A percentile compares a stretch with the other conserved stretches of the same genome.
phyloP scores from a whole-genome alignment of 2,329 filamentous ascomycete genomes.

The Alternaria incomplexa region DNA sequence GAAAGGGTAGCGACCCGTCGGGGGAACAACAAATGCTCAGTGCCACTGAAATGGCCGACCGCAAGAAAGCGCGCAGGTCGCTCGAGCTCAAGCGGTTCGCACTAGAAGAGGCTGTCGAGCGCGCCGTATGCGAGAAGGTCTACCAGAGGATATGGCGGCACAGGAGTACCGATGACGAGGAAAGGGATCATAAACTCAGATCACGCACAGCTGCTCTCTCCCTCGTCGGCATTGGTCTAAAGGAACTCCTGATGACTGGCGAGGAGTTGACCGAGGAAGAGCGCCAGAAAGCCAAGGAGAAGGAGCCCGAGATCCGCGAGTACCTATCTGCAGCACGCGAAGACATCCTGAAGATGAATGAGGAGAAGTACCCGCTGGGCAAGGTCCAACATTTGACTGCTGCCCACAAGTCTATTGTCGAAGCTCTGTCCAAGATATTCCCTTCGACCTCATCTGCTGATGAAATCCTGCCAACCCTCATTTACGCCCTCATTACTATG shows the following conservation, averaged over 20 bases:
- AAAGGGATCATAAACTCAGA: slow-evolving; percentile 89
- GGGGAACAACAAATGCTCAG: slow-evolving; percentile 87
- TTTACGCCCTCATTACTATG: slow-evolving; percentile 92
- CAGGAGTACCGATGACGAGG: slow-evolving; percentile 89
- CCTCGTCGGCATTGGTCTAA: slow-evolving; percentile 88
- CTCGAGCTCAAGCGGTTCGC: slow-evolving; percentile 78
- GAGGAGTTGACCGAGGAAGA: slow-evolving; percentile 63
- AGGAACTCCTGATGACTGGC: slow-evolving; percentile 71
- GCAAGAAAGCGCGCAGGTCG: slow-evolving; percentile 76
- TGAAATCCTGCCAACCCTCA: slow-evolving; percentile 95
- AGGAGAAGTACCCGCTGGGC: slow-evolving; percentile 84
- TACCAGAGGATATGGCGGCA: slow-evolving; percentile 92
- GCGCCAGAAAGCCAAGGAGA: slow-evolving; percentile 60
- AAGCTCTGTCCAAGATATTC: slow-evolving; percentile 72
- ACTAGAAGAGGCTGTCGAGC: slow-evolving; percentile 90
- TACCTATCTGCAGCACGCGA: slow-evolving; percentile 72
- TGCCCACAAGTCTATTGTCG: slow-evolving; percentile 92
- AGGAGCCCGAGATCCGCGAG: slow-evolving; percentile 70
- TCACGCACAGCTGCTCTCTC: slow-evolving; percentile 91
- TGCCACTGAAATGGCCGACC: slow-evolving; percentile 78
- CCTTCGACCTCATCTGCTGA: slow-evolving; percentile 86
- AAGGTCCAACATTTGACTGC: slow-evolving; percentile 89
- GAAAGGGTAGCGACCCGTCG: slow-evolving; percentile 43
- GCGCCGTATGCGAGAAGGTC: slow-evolving; percentile 78
- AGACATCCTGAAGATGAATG: slow-evolving; percentile 80